Base-by-base conservation (phyloP, 306 rosid species). In the Abrus precatorius region DNA sequence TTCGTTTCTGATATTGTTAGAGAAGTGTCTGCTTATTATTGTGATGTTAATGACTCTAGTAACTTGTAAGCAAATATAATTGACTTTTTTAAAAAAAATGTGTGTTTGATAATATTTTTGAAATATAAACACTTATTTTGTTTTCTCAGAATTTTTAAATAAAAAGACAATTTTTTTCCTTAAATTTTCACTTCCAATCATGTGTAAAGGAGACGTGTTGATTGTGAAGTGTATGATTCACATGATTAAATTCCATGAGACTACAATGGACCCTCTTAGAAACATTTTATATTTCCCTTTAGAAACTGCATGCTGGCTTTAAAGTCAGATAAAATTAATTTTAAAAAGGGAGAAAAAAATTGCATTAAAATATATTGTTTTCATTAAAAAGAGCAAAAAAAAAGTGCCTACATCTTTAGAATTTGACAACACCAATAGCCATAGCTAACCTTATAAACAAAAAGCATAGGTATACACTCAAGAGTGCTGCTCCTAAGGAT, bases 401-500 rank as follows among this genome's bases (percentile, higher is more conserved):
- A 36, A 4, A 36, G 40, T 2, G 40, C 40, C 40, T 0, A n/a
- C 20, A 27, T 38, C 29, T 53, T 53, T 56, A 60, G 9, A 86
- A 61, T 2, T 74, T 75, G 28, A 85, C 34, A 6, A 73, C 49
- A 33, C 83, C 95, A 47, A 87, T 7, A 50, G 89, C 85, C 83
- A 80, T 72, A 47, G 86, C 78, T 3, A 90, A 28, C 87, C 91
- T 92, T 9, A 89, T 72, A 20, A 83, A 84, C n/a, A 94, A 62
- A 73, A 90, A 94, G 79, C 93, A 88, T 0, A 86, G 54, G 80
- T 94, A 94, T 4, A 92, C 86, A 32, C 84, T 80, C 34, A 94
- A 14, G 10, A 91, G 88, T 2, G 97, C 97, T 44, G 30, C 67
- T 68, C 98, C 98, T 33, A 92, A 80, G 2, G 81, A 75, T 45